A percentile compares a stretch with the other conserved stretches of the same genome.
Evolutionary conservation across 2,329 filamentous ascomycete genomes (phyloP).

Genomic region (Aspergillus vadensis): DNA sequence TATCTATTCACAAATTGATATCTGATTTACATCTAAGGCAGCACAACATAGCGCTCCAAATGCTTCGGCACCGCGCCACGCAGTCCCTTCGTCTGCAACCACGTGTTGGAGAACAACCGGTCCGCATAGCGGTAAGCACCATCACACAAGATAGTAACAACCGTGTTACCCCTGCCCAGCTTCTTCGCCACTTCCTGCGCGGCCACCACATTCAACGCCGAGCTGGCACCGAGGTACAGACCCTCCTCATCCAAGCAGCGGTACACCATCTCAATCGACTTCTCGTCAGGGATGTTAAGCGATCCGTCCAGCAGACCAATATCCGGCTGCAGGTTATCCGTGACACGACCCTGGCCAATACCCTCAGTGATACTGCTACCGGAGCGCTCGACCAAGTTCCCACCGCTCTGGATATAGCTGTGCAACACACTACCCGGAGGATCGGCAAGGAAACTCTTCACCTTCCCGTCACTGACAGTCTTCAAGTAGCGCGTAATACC

Average conservation of each 20-base stretch:
- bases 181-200: constrained; percentile 92
- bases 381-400: constrained; percentile 75
- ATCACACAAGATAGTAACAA: constrained; percentile 92
- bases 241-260: constrained; percentile 94
- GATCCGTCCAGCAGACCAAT: constrained; percentile 82
- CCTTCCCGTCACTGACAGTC: constrained; percentile 72
- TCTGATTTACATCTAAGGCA: constrained; percentile 53
- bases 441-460: constrained; percentile 89
- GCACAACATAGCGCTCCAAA: constrained; percentile 89
- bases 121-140: constrained; percentile 98
- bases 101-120: constrained; percentile 85
- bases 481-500: constrained; percentile 89
- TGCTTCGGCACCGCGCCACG: constrained; percentile 78
- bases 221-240: constrained; percentile 91
- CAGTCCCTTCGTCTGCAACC: constrained; percentile 84
- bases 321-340: constrained; percentile 89
- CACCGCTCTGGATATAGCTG: constrained; percentile 84
- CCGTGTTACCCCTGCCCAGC: constrained; percentile 82
- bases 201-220: constrained; percentile 90
- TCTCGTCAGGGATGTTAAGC: constrained; percentile 82
- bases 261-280: constrained; percentile 98
- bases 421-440: constrained; percentile 92
- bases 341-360: constrained; percentile 93
- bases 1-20: background rate
- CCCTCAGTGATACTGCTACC: constrained; percentile 95